Percentiles rank a stretch among this genome's conserved stretches.
Evolutionary conservation across 2,329 filamentous ascomycete genomes (phyloP).

Genomic region (Colletotrichum coccodes): DNA sequence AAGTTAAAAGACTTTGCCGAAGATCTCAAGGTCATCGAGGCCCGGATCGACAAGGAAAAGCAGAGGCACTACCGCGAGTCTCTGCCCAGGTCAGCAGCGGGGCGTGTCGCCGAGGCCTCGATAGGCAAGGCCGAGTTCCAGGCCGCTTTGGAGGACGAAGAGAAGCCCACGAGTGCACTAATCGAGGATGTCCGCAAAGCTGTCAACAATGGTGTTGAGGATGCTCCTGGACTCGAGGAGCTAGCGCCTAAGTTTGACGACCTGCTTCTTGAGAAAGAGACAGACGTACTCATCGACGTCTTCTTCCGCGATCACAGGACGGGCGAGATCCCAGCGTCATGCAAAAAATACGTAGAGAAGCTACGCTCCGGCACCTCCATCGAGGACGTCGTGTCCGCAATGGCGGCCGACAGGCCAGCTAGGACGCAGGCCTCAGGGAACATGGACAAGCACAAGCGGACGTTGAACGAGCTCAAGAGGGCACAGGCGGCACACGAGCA

Average conservation of each 20-base stretch:
- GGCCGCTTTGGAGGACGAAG: constrained; percentile 21
- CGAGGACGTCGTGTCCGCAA: constrained; percentile 41
- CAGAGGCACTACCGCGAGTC: constrained; percentile 61
- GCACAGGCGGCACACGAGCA: constrained; percentile 57
- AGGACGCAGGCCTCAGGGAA: constrained; percentile 39
- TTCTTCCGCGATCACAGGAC: constrained; percentile 50
- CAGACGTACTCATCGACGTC: constrained; percentile 27
- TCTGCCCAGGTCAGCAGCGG: constrained; percentile 34
- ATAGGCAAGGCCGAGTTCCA: constrained; percentile 25
- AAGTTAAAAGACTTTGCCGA: constrained; percentile 55
- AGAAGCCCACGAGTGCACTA: constrained; percentile 6
- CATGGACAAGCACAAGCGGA: constrained; percentile 49
- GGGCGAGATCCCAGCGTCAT: constrained; percentile 40
- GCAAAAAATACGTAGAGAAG: constrained; percentile 52
- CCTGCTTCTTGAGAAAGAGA: constrained; percentile 13
- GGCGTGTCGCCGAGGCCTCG: constrained; percentile 17
- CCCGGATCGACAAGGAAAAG: constrained; percentile 61
- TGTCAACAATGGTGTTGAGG: constrained; percentile 5
- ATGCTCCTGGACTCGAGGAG: constrained; percentile 15
- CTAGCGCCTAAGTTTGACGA: constrained; percentile 27
- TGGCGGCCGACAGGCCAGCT: constrained; percentile 44
- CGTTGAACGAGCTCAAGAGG: constrained; percentile 58
- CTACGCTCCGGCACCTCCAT: constrained; percentile 41
- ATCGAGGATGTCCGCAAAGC: constrained; percentile 19
- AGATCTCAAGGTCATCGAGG: constrained; percentile 58